Base-by-base conservation (phyloP, 345 rosid genomes). In the Citrus mangshanensis region DNA sequence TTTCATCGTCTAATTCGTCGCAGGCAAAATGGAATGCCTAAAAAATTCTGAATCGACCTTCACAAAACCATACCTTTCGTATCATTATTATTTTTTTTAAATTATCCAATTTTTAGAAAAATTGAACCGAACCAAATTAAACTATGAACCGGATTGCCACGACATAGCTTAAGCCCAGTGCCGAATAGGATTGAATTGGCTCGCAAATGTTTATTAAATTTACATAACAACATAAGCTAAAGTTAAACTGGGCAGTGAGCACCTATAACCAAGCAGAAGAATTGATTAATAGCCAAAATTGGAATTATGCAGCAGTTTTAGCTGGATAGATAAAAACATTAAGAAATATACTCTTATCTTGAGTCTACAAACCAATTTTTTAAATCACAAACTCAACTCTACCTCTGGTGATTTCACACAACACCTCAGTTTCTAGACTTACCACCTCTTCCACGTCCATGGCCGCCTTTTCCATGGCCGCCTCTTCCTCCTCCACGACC, bases 401-500 rank as follows among this genome's bases (percentile, higher is more conserved):
- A 76, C 38, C 64, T 18, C 24, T 2, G 32, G 35, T 64, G 3
- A 35, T 51, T 72, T 46, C 54, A 73, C 12, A 12, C 54, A 56
- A 37, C 4, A 21, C 34, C 9, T 85, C 72, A 88, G 46, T 81
- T 79, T 80, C 87, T 84, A 58, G 74, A 83, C 75, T 71, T 86
- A 35, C 89, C 76, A 34, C 89, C 87, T 72, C 85, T 75, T 78
- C 92, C 89, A 58, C 84, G 91, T 60, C 94, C 89, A 3, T 65
- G 40, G 4, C 58, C 38, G 16, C 89, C 85, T 27, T 89, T 86
- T 68, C 90, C 85, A 35, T 85, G 76, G 13, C 93, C 84, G 0
- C 93, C 88, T 55, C 87, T 85, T 75, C 84, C 81, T 55, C 94
- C 91, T 14, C 93, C 92, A 12, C 86, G 77, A 22, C 91, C 90